Evolutionary conservation across 139 green algal species (phyloP), one percentile per base, ranked within the genome.

Genomic region (Picochlorum costavermella): DNA sequence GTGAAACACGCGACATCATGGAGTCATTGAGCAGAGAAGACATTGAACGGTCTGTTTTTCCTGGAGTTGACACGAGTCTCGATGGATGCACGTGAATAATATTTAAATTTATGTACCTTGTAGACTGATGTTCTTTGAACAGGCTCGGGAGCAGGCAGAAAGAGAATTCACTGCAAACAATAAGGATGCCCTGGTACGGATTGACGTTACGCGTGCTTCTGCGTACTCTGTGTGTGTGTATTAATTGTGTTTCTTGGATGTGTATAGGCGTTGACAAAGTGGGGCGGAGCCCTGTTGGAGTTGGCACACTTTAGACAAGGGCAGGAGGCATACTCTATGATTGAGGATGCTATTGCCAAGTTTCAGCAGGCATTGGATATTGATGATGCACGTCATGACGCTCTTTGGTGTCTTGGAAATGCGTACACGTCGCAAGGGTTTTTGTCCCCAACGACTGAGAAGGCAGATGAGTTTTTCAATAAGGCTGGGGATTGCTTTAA

Each of bases 381-480:
- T 3, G 85, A 96, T 23, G 57, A 75, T 2, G 72, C 70, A 8
- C 79, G 79, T 13, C 76, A 90, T 56, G 89, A 98, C 63, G 84
- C 92, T 9, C 76, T 95, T 40, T 98, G 92, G 92, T 98, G 92
- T 75, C 73, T 98, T 28, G 92, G 92, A 17, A 97, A 98, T 66
- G 92, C 92, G 5, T 94, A 91, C 80, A 98, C 92, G 6, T 76
- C 67, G 20, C 70, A 84, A 60, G 78, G 71, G 26, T 78, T 78
- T 53, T 51, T 78, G 29, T 74, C 71, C 5, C 37, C 65, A 6
- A 50, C 65, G 5, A 31, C 60, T 2, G n/a, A 44, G 8, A 29
- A 65, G 5, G 71, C 92, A 3, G 68, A 84, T 29, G 55, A 78
- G 33, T 88, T 86, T 61, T 98, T 98, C 59, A 65, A 83, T 53